A percentile compares a stretch with the other conserved stretches of the same genome.
These are phyloP conservation scores for Trametes meyenii DNA, from an alignment of 768 basidiomycete genomes.

Conservation along the genomic window DNA sequence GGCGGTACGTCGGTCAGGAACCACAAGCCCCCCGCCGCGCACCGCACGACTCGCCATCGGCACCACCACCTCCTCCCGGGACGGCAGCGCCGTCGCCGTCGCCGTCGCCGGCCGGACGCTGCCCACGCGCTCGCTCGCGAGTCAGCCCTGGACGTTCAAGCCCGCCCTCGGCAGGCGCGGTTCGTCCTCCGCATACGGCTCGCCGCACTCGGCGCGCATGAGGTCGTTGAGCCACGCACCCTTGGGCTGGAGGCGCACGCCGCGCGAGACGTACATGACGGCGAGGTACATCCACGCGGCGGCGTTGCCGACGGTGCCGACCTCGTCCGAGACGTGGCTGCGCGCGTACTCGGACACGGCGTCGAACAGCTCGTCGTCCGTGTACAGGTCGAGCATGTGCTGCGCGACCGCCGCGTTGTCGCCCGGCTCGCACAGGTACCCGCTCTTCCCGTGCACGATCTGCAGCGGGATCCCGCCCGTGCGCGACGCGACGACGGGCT, in stretches of 20 bases:
- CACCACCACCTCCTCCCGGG: not conserved
- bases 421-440: constrained; percentile 78
- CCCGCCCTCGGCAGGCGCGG: constrained; percentile 69
- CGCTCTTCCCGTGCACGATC: constrained; percentile 84
- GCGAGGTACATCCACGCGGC: constrained; percentile 70
- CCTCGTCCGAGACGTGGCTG: constrained; percentile 84
- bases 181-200: constrained; percentile 67
- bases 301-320: constrained; percentile 81
- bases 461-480: constrained; percentile 97
- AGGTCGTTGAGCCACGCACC: constrained; percentile 88
- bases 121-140: constrained; percentile 3
- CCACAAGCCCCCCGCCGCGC: not conserved
- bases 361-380: constrained; percentile 63
- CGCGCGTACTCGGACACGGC: constrained; percentile 46
- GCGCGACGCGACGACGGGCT: constrained; percentile 79
- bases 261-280: constrained; percentile 73
- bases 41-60: not conserved
- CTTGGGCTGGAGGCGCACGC: constrained; percentile 75
- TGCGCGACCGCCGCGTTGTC: constrained; percentile 77
- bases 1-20: not conserved
- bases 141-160: constrained; percentile 59
- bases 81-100: not conserved
- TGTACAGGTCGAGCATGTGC: constrained; percentile 77
- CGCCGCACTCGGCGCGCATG: constrained; percentile 73
- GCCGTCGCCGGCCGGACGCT: not conserved